Evolutionary conservation across 2,329 filamentous ascomycete species (phyloP).

Genomic region (Claviceps sp.): DNA sequence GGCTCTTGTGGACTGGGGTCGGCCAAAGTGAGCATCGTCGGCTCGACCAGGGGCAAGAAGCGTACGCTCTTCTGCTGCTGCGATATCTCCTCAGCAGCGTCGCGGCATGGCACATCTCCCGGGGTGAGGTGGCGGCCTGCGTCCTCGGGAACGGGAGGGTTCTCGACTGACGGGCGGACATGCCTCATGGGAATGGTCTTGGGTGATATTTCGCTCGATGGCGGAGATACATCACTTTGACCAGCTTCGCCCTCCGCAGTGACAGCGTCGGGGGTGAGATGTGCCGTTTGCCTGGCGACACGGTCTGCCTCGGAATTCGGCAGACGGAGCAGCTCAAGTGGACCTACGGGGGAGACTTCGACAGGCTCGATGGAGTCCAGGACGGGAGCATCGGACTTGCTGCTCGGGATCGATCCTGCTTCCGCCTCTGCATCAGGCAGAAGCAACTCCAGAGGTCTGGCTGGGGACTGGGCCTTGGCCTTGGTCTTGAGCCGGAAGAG

Average conservation of each 20-base stretch:
- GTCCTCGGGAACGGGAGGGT: background rate
- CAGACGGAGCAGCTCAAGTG: background rate
- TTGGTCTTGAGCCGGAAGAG: background rate
- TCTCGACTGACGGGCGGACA: background rate
- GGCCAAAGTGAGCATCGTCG: constrained; percentile 42
- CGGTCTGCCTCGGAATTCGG: background rate
- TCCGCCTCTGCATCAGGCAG: background rate
- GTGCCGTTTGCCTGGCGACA: background rate
- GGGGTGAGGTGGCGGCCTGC: background rate
- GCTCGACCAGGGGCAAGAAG: constrained; percentile 55
- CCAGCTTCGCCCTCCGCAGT: background rate
- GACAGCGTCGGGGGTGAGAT: background rate
- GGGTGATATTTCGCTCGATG: background rate
- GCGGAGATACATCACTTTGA: background rate
- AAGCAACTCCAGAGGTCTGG: background rate
- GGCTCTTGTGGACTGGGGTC: constrained; percentile 35
- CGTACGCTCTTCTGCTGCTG: constrained; percentile 52
- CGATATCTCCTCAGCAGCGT: constrained; percentile 10
- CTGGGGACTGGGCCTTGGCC: background rate
- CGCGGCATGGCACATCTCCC: constrained; percentile 7
- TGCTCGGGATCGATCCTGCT: background rate
- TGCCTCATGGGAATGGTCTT: background rate
- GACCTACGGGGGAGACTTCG: background rate
- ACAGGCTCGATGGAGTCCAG: background rate
- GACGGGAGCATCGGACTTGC: background rate